Percentiles rank a stretch among this genome's conserved stretches.
Conservation (phyloP, 495 filamentous ascomycete genomes). For the Aspergillus leporis region DNA sequence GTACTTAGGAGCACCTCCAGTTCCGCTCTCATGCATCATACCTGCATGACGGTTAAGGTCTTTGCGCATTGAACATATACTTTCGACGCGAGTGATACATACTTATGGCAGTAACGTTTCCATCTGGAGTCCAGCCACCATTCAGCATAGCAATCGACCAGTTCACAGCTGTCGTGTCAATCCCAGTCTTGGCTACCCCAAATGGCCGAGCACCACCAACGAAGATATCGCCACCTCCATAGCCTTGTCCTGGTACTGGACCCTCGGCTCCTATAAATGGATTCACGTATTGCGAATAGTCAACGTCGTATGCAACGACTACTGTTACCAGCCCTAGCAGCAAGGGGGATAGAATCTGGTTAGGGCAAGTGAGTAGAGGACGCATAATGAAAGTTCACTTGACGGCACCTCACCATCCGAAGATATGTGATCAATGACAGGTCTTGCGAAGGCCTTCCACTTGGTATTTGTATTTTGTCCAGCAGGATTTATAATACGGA, state of each 20-base stretch:
- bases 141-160: constrained; percentile 46
- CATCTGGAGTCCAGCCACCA: constrained; percentile 60
- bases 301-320: constrained; percentile 18
- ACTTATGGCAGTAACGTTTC: constrained; percentile 63
- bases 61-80: background rate
- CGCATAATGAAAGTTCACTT: constrained; percentile 4
- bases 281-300: constrained; percentile 52
- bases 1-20: constrained; percentile 69
- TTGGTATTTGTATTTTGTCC: background rate
- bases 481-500: constrained; percentile 1
- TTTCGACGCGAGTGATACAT: constrained; percentile 1
- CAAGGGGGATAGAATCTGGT: constrained; percentile 5
- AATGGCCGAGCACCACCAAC: constrained; percentile 64
- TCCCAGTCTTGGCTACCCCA: constrained; percentile 66
- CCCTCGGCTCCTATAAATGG: constrained; percentile 39
- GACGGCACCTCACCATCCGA: background rate
- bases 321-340: constrained; percentile 2
- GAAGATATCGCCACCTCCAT: constrained; percentile 65
- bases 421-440: background rate
- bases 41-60: constrained; percentile 13
- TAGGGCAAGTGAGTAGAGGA: background rate
- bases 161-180: constrained; percentile 58
- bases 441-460: background rate
- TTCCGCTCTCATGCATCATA: constrained; percentile 71
- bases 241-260: constrained; percentile 30